A percentile compares a stretch with the other conserved stretches of the same genome.
phyloP scores from a whole-genome alignment of 345 rosid species.

The Iberis pinnata region DNA sequence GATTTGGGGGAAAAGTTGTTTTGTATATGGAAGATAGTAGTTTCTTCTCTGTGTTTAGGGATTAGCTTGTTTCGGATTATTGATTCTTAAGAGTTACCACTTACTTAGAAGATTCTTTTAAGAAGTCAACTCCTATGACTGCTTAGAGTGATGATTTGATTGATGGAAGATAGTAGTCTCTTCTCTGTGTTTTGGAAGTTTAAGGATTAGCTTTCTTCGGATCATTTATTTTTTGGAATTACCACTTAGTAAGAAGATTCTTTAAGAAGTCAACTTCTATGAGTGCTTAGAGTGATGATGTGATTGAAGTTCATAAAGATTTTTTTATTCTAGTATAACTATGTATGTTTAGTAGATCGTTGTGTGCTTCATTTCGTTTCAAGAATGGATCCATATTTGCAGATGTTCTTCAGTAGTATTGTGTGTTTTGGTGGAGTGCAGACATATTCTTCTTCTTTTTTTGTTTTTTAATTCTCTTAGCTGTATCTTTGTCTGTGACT shows the following conservation, averaged over 20 bases:
- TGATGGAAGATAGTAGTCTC: background rate
- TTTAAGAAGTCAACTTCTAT: background rate
- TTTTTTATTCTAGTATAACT: background rate
- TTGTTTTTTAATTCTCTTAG: conserved; percentile 3
- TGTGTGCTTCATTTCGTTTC: background rate
- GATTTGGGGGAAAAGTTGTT: conserved; percentile 2
- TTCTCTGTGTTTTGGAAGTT: background rate
- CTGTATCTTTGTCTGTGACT: conserved; percentile 6
- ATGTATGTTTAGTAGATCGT: background rate
- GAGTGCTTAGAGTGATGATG: background rate
- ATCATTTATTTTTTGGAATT: background rate
- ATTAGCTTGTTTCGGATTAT: no score
- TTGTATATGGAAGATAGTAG: background rate
- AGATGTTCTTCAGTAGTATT: conserved; percentile 7
- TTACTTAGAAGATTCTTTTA: no score
- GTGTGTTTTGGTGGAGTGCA: conserved; percentile 1
- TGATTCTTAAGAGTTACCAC: no score
- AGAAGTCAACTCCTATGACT: no score
- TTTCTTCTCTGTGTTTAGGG: background rate
- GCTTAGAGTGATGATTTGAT: no score
- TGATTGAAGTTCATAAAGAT: background rate
- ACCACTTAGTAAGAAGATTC: background rate
- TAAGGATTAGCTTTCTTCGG: background rate
- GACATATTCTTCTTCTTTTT: background rate
- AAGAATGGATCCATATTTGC: conserved; percentile 9